Evolutionary conservation across 2,329 filamentous ascomycete genomes (phyloP), one percentile per base, ranked within the genome.

Genomic region (Clonostachys byssicola): DNA sequence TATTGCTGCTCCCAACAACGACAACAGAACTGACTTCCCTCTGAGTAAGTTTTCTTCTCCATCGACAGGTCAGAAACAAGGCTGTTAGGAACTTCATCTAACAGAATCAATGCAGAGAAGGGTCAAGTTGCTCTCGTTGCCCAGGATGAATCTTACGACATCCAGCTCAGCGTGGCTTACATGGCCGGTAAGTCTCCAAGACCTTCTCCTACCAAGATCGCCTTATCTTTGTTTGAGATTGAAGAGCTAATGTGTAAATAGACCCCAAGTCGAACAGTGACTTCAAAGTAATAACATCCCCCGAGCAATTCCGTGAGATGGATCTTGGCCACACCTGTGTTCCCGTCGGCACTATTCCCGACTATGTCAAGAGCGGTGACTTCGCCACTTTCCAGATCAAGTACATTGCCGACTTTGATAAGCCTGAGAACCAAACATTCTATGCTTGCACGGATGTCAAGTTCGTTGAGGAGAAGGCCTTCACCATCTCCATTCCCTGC

Each of bases 21-120:
- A 12, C 1, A 78, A 78, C 51, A 66, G 81, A 47, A 83, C 78
- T 1, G 57, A 71, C 5, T 84, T 83, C 51, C 81, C 81, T 20
- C 54, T 85, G 18, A 62, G 76, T 79, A 57, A 50, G 68, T 60
- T 14, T 43, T 12, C 34, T 6, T 23, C 3, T 30, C 8, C 16
- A 5, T 36, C 0, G 16, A 30, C 23, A 34, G 34, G 14, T 23
- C 20, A 12, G 17, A 2, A 6, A 14, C 38, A 33, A 23, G 12
- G 46, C 44, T 33, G 48, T 36, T 13, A 8, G 2, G 9, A 10
- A 30, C 9, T 30, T 30, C 23, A 30, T 30, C 23, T 30, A 30
- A 30, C 23, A 30, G 23, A 30, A 10, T 30, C 23, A 10, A n/a
- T n/a, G 5, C 13, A 82, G 79, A 70, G 13, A 74, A 75, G 47